phyloP scores from a whole-genome alignment of 768 basidiomycete genomes.

The Boletellus ananiceps region DNA sequence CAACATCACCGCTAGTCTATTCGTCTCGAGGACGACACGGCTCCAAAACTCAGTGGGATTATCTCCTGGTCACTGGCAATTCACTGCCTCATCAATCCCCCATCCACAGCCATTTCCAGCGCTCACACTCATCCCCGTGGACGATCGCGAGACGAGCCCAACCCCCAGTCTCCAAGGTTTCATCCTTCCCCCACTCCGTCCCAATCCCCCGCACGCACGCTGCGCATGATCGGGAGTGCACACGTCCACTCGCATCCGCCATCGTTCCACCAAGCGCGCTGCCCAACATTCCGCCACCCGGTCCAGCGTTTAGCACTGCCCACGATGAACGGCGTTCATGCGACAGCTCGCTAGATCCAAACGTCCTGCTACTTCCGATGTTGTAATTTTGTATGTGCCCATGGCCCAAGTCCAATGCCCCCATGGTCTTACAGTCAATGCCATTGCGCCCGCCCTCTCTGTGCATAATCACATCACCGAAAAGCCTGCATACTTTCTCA shows the following conservation, averaged over 20 bases:
- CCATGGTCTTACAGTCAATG: conserved; percentile 4
- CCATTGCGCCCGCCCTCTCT: conserved; percentile 16
- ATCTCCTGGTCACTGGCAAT: conserved; percentile 25
- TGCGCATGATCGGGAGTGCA: conserved; percentile 22
- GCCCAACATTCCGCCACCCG: conserved; percentile 22
- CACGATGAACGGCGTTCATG: neutral
- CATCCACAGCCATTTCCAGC: conserved; percentile 20
- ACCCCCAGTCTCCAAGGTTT: conserved; percentile 39
- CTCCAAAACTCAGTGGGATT: conserved; percentile 29
- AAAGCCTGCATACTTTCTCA: conserved; percentile 10
- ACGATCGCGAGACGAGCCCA: conserved; percentile 16
- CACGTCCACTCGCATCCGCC: conserved; percentile 30
- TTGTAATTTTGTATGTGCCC: conserved; percentile 34
- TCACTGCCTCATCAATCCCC: conserved; percentile 26
- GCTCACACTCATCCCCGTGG: conserved; percentile 9
- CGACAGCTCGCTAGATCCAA: conserved; percentile 30
- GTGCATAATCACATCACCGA: conserved; percentile 19
- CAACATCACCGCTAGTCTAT: conserved; percentile 14
- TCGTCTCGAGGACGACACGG: conserved; percentile 25
- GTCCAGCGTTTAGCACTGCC: conserved; percentile 14
- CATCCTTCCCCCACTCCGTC: conserved; percentile 38
- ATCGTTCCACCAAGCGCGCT: conserved; percentile 35
- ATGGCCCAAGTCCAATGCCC: conserved; percentile 26
- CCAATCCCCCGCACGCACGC: conserved; percentile 24
- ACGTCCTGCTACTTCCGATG: conserved; percentile 11